Percentiles rank a stretch among this genome's conserved stretches.
Evolutionary conservation across 352 stramenopile species (phyloP).

Genomic region (Globisporangium cylindrosporum): DNA sequence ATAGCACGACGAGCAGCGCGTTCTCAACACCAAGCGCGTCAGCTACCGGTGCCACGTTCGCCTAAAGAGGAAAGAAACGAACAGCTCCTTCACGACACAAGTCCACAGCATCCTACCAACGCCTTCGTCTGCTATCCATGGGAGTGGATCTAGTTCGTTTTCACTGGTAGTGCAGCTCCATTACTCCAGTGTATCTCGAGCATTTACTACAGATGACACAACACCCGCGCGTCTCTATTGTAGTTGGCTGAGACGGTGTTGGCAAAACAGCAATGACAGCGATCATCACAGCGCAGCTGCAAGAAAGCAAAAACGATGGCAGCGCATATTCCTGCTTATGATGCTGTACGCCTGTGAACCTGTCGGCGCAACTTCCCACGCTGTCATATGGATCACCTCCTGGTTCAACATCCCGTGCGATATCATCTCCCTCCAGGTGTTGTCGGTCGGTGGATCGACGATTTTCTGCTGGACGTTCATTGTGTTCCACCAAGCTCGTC

Average conservation of each 20-base stretch:
- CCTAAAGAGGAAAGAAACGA: not conserved
- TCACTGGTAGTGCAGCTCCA: not conserved
- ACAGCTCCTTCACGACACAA: not conserved
- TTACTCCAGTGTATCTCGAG: not conserved
- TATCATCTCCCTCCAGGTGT: not conserved
- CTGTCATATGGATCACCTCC: not conserved
- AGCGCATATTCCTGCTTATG: not conserved
- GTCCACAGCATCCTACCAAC: not conserved
- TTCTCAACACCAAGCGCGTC: constrained; percentile 22
- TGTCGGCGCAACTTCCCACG: not conserved
- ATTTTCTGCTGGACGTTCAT: constrained; percentile 5
- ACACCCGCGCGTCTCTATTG: not conserved
- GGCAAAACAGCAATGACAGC: not conserved
- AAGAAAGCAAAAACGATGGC: not conserved
- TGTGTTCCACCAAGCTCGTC: not conserved
- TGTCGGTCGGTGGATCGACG: not conserved
- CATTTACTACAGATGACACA: not conserved
- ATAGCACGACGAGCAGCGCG: constrained; percentile 14
- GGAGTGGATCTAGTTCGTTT: not conserved
- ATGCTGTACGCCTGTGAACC: not conserved
- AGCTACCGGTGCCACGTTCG: constrained; percentile 30
- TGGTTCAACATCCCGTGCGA: not conserved
- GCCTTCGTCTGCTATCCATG: not conserved
- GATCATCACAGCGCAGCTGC: not conserved
- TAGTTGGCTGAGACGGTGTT: not conserved